These are phyloP conservation scores for Rhizopogon rudus DNA, from an alignment of 768 basidiomycete genomes.

Conservation along the genomic window DNA sequence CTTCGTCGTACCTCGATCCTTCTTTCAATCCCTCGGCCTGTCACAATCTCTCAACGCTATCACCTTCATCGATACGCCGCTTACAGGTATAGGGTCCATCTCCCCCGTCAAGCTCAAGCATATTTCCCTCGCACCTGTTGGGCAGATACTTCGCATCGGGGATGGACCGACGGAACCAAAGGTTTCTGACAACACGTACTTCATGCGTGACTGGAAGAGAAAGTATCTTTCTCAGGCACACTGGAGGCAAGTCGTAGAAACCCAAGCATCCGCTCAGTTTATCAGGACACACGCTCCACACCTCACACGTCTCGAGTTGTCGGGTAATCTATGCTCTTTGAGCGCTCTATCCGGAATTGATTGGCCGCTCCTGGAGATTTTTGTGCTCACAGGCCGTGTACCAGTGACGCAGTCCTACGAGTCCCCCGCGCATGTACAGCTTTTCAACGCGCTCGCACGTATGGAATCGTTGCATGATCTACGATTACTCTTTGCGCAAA, in stretches of 20 bases:
- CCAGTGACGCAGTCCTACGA: conserved; percentile 12
- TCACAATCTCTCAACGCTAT: conserved; percentile 23
- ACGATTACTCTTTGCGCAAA: conserved; percentile 27
- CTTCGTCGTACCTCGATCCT: conserved; percentile 25
- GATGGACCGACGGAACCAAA: conserved; percentile 28
- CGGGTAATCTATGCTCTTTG: conserved; percentile 24
- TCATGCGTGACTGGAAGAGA: conserved; percentile 31
- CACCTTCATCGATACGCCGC: conserved; percentile 27
- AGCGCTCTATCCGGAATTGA: conserved; percentile 23
- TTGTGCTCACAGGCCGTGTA: conserved; percentile 26
- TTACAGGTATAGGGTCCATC: conserved; percentile 28
- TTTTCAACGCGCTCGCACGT: conserved; percentile 25
- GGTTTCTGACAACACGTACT: conserved; percentile 27
- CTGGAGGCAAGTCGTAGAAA: conserved; percentile 24
- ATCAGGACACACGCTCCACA: conserved; percentile 24
- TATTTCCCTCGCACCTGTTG: conserved; percentile 26
- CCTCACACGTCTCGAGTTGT: conserved; percentile 26
- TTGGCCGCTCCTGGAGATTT: conserved; percentile 25
- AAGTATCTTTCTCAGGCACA: conserved; percentile 28
- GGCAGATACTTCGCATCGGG: conserved; percentile 29
- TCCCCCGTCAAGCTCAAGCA: conserved; percentile 20
- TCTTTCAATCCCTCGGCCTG: conserved; percentile 23
- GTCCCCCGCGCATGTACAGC: conserved; percentile 13
- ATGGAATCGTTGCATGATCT: conserved; percentile 28
- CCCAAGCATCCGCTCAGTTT: conserved; percentile 24